Evolutionary conservation across 2,329 filamentous ascomycete species (phyloP), one percentile per base, ranked within the genome.

Genomic region (Hirsutella minnesotensis): DNA sequence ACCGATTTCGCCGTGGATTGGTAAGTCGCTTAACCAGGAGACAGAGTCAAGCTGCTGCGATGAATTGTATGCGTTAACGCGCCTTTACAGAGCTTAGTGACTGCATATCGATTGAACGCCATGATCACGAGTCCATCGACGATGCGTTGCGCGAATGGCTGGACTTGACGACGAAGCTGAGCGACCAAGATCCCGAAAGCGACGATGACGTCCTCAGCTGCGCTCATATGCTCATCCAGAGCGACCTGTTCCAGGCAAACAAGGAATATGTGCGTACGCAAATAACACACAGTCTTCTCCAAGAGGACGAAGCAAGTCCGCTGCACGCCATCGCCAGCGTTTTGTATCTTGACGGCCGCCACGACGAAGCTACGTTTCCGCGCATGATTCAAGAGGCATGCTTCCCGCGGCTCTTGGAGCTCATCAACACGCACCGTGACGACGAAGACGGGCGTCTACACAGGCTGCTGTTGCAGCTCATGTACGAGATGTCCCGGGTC

Each of bases 401-500:
- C 49, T 98, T 98, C 59, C 72, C 81, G 30, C 77, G 89, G 27
- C 68, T 98, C 36, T 68, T 96, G 27, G 86, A 94, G 49, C 68
- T 98, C 50, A 81, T 96, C 47, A 75, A 81, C 55, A 72, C 68
- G 36, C 73, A 75, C 47, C 73, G 72, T 49, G 73, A 81, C 31
- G 70, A 81, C 33, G 69, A 78, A 38, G 83, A 89, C 56, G 72
- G 77, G 20, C 73, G 77, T 41, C 69, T 96, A 47, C 86, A 95
- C 64, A 79, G 83, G 30, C 66, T 92, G 47, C 69, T 96, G 41
- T 71, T 98, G 54, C 85, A 95, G 62, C 68, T 98, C 44, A 74
- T 95, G 58, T 98, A 95, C 64, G 92, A 96, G 68, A 95, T 95
- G 84, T 89, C 87, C 37, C 77, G 94, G 47, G 87, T 96, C 59